Evolutionary conservation across 164 flowering plant genomes (phyloP), one percentile per base, ranked within the genome.

Genomic region (Aristolochia californica): DNA sequence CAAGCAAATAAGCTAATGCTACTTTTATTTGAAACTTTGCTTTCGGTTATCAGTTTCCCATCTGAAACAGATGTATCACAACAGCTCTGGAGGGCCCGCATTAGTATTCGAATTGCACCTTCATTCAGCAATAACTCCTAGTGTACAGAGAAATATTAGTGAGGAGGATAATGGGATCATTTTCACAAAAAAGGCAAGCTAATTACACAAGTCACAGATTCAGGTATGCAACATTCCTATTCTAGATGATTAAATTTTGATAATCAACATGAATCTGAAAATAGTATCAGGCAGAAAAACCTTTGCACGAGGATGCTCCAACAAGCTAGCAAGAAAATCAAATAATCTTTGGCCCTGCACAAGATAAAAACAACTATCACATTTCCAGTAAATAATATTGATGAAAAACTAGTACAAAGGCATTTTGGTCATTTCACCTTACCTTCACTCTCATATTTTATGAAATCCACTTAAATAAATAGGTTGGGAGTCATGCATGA

Each of bases 251-350:
- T 2, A 34, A n/a, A 34, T 34, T 34, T 34, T 8, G 40, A 34
- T 34, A 34, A 7, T 4, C 10, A 34, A 34, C 40, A 34, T 9
- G 40, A 34, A 34, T 9, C 40, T 2, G 10, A 34, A 34, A 34
- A 34, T 2, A 3, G 40, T 34, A 8, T 34, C 40, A 3, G 40
- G 23, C 25, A 13, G 53, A 48, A 22, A 47, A 59, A 94, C 99
- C 96, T 84, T 85, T 57, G 80, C 80, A 64, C 55, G 63, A 22
- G 95, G 96, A 83, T 93, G 97, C 74, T 93, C 99, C 83, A 84
- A 57, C 50, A 85, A 70, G 62, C 80, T 70, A 57, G 79, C 79
- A 69, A 84, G 65, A 74, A 93, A 89, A 62, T 81, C 81, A 57
- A 93, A 84, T 61, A 75, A 68, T 64, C 81, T 74, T 62, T 73